Evolutionary conservation across 352 stramenopile species (phyloP).

Genomic region (Hyaloperonospora brassicae): DNA sequence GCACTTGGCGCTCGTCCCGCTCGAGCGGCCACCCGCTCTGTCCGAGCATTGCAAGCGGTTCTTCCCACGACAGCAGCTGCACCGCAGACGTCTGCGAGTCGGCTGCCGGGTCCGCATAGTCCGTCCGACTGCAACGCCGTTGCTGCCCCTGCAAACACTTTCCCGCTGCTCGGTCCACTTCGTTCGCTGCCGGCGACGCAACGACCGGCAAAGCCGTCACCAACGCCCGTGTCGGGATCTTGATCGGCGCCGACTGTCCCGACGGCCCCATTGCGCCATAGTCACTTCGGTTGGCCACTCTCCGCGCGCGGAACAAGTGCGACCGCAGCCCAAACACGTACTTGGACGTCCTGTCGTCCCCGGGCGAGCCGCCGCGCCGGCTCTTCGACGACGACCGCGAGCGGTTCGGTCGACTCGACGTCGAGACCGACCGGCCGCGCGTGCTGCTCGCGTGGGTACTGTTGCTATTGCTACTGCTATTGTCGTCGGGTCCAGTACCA

Average conservation of each 20-base stretch:
- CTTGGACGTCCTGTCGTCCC: slow-evolving; percentile 16
- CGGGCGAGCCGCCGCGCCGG: slow-evolving; percentile 6
- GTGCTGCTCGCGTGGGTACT: slow-evolving; percentile 12
- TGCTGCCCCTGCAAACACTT: slow-evolving; percentile 14
- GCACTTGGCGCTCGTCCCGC: slow-evolving; percentile 17
- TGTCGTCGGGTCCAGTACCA: slow-evolving; percentile 1
- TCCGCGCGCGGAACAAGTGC: slow-evolving; percentile 28
- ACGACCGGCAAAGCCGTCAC: neutral
- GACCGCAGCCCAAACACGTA: slow-evolving; percentile 31
- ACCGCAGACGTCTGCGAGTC: slow-evolving; percentile 18
- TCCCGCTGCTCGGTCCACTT: slow-evolving; percentile 10
- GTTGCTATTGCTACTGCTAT: no score
- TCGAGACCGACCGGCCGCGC: slow-evolving; percentile 10
- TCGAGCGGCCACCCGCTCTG: slow-evolving; percentile 21
- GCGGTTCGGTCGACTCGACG: neutral
- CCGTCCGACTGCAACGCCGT: slow-evolving; percentile 9
- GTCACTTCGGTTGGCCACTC: slow-evolving; percentile 15
- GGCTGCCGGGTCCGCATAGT: slow-evolving; percentile 17
- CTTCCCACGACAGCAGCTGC: slow-evolving; percentile 58
- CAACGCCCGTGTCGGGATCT: slow-evolving; percentile 36
- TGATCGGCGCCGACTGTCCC: slow-evolving; percentile 45
- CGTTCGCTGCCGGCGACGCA: slow-evolving; percentile 9
- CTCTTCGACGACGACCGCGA: slow-evolving; percentile 13
- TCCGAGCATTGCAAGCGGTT: slow-evolving; percentile 42
- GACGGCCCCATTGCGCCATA: slow-evolving; percentile 25